A percentile compares a stretch with the other conserved stretches of the same genome.
phyloP scores from a whole-genome alignment of 225 moss, liverwort and hornwort genomes.

The Pseudoscleropodium purum region DNA sequence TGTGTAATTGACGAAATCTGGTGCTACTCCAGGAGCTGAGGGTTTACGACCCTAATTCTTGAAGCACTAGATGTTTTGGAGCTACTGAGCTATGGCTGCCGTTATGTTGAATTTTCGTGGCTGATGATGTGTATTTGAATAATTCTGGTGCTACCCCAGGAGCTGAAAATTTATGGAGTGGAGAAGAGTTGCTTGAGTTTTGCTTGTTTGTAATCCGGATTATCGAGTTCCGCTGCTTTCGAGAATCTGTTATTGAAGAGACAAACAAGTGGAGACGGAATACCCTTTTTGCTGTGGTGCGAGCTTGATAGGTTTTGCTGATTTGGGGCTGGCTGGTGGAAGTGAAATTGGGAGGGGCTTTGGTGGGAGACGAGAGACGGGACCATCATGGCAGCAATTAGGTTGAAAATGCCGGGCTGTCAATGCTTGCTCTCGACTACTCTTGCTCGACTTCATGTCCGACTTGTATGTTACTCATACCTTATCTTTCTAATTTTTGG shows the following conservation, averaged over 20 bases:
- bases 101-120: neutral
- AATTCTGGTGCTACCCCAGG: neutral
- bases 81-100: neutral
- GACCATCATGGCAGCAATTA: conserved; percentile 10
- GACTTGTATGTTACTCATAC: conserved; percentile 9
- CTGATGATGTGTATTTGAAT: neutral
- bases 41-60: neutral
- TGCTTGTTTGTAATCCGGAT: neutral
- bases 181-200: neutral
- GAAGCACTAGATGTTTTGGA: neutral
- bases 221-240: neutral
- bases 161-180: neutral
- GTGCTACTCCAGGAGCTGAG: neutral
- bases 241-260: neutral
- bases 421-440: conserved; percentile 7
- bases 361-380: neutral
- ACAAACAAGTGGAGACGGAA: neutral
- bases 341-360: neutral
- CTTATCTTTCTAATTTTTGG: neutral
- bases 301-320: neutral
- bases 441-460: conserved; percentile 4
- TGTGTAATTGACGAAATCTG: neutral
- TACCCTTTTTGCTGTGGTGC: neutral
- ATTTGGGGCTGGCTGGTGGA: neutral
- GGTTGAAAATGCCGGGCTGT: neutral